These are phyloP conservation scores for Solanum arcanum DNA, from an alignment of 257 asterid species.

Conservation along the genomic window DNA sequence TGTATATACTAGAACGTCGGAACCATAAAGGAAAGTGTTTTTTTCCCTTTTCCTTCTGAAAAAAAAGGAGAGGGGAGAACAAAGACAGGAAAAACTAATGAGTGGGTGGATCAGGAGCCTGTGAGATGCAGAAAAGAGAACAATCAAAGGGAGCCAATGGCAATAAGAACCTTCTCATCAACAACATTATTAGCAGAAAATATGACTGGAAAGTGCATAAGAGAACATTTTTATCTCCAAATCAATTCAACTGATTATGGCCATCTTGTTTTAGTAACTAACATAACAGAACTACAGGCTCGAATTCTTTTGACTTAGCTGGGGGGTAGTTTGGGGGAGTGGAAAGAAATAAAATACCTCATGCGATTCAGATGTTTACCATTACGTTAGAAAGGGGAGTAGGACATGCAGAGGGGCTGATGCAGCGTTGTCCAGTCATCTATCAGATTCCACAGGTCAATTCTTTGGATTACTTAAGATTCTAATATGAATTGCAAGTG, in stretches of 20 bases:
- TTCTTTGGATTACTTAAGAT: not conserved
- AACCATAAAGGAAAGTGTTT: not conserved
- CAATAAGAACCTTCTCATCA: not conserved
- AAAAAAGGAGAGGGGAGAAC: not conserved
- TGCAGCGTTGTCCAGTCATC: not conserved
- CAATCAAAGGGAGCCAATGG: not conserved
- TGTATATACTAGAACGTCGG: not conserved
- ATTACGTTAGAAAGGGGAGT: not conserved
- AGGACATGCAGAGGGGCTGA: not conserved
- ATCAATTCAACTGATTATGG: not conserved
- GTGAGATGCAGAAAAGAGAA: not conserved
- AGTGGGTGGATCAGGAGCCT: not conserved
- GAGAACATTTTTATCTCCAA: not conserved
- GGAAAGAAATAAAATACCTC: not conserved
- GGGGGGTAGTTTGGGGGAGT: not conserved
- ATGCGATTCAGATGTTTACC: not conserved
- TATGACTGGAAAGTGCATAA: not conserved
- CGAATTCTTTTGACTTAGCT: not conserved
- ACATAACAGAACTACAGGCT: not conserved
- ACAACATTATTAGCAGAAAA: not conserved
- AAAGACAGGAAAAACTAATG: not conserved
- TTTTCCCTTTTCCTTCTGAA: not conserved
- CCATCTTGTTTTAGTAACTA: not conserved
- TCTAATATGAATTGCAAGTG: not conserved
- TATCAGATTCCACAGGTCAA: not conserved